Percentiles rank a stretch among this genome's conserved stretches.
These are phyloP conservation scores for Annona cherimola DNA, from an alignment of 164 flowering plant species.

Conservation along the genomic window DNA sequence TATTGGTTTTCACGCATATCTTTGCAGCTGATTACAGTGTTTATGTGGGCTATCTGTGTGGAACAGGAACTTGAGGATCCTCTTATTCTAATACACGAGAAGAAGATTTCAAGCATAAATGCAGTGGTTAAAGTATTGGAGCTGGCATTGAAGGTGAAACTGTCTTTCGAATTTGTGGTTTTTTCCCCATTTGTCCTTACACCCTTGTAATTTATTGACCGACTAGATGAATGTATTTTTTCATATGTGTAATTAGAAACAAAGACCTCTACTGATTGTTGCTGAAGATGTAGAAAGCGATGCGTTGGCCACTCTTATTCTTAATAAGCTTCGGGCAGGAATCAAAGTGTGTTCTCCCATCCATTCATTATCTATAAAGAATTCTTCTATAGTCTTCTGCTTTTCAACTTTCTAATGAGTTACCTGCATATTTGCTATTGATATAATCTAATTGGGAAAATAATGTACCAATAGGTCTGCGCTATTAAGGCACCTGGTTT, in stretches of 20 bases:
- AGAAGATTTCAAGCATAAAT: constrained; percentile 74
- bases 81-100: constrained; percentile 84
- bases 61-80: constrained; percentile 86
- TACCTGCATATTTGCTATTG: too few species aligned
- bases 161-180: neutral
- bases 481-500: constrained; percentile 96
- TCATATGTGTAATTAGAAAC: constrained; percentile 42
- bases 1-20: too few species aligned
- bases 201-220: neutral
- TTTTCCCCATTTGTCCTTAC: neutral
- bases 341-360: constrained; percentile 51
- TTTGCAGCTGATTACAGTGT: too few species aligned
- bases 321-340: constrained; percentile 93
- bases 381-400: neutral
- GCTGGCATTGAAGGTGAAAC: constrained; percentile 74
- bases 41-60: constrained; percentile 47
- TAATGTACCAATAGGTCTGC: constrained; percentile 51
- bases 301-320: constrained; percentile 80
- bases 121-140: constrained; percentile 82
- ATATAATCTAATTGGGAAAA: neutral
- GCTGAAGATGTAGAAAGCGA: constrained; percentile 97
- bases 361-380: neutral
- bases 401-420: neutral
- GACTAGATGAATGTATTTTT: neutral
- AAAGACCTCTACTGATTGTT: constrained; percentile 82